Percentiles rank a stretch among this genome's conserved stretches.
Conservation (phyloP, 345 rosid genomes). For the Eucalyptus curtisii region DNA sequence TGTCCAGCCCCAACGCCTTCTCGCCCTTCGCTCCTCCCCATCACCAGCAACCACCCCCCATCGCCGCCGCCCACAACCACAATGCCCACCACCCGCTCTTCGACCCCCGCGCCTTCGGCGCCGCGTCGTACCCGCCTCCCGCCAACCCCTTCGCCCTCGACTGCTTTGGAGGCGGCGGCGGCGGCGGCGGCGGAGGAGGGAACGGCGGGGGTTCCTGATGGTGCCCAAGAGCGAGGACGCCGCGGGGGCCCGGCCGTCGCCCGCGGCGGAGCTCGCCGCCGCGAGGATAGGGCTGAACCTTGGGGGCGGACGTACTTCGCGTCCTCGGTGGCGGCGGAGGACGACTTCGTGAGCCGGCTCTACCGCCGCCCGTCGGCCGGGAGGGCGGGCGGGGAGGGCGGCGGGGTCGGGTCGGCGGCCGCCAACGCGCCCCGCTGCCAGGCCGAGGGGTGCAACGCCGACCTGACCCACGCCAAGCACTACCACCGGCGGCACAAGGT, state of each 20-base stretch:
- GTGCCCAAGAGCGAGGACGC: constrained; percentile 69
- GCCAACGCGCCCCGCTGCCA: constrained; percentile 69
- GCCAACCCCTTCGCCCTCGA: constrained; percentile 13
- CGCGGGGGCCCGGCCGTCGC: constrained; percentile 7
- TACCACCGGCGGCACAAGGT: constrained; percentile 98
- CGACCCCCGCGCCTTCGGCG: neutral
- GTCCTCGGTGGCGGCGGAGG: constrained; percentile 40
- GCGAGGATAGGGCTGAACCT: constrained; percentile 78
- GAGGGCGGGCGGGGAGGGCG: constrained; percentile 19
- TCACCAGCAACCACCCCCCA: neutral
- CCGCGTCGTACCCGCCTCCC: neutral
- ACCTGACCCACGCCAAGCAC: constrained; percentile 87
- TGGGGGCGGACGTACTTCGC: constrained; percentile 95
- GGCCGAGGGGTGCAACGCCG: constrained; percentile 95
- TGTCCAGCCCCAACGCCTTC: neutral
- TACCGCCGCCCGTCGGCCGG: constrained; percentile 72
- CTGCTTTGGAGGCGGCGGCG: constrained; percentile 21
- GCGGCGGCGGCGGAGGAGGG: constrained; percentile 4
- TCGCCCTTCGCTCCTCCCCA: constrained; percentile 9
- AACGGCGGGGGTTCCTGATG: constrained; percentile 24
- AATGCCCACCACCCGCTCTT: constrained; percentile 14
- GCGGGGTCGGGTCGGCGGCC: neutral
- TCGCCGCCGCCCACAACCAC: constrained; percentile 23
- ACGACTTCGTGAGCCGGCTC: constrained; percentile 77
- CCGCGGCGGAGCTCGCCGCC: constrained; percentile 22